Evolutionary conservation across 2,329 filamentous ascomycete species (phyloP), one percentile per base, ranked within the genome.

Genomic region (Cadophora sp.): DNA sequence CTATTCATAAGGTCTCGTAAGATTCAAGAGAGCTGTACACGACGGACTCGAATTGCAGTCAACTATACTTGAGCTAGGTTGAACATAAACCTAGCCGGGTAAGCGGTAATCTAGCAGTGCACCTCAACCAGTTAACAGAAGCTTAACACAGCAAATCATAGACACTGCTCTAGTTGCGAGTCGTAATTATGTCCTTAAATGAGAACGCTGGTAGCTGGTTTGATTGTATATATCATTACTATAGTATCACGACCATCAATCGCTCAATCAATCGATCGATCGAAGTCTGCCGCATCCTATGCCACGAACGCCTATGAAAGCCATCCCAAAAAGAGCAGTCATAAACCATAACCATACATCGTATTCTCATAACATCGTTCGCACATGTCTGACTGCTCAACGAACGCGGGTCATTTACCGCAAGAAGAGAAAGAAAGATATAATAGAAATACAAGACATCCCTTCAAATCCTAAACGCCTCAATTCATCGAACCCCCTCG

Each of bases 331-430:
- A 29, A 26, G 50, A 34, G 31, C 31, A 62, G 19, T 51, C 43
- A 51, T 51, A 37, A 62, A n/a, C 27, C 48, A 37, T 62, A 53
- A 26, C 43, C 55, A 22, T 27, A 51, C 64, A 37, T 62, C 48
- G 43, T 65, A 58, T 50, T 59, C 63, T 65, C 63, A 37, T 65
- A 59, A 65, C 24, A 65, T 65, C 63, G 60, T 65, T n/a, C 19
- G 31, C 53, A 37, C 34, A 53, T 37, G 31, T 11, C 9, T 51
- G 16, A 37, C 24, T 26, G 24, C 34, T 43, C 34, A 29, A 16
- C n/a, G n/a, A 40, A 4, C 31, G 1, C n/a, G 12, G 29, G 14
- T n/a, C 7, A 3, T 12, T n/a, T 19, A 9, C 16, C 46, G 46
- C 3, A 16, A 40, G 26, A 50, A 37, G n/a, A 53, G 27, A 53